These are phyloP conservation scores for Tephrocybe sp. DNA, from an alignment of 768 basidiomycete species.

Conservation along the genomic window DNA sequence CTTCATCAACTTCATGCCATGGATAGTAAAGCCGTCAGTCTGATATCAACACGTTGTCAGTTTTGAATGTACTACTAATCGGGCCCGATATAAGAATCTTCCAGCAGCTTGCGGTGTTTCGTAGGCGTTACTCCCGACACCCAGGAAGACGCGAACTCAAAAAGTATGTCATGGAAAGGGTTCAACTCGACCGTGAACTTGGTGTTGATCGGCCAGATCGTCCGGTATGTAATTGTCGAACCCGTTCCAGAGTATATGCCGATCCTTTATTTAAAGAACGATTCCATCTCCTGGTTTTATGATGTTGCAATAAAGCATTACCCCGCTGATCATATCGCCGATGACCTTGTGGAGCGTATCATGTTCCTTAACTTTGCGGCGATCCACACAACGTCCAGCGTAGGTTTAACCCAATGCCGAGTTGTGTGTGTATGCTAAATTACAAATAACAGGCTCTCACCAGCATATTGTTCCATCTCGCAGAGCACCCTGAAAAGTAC, in stretches of 20 bases:
- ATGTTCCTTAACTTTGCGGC: neutral
- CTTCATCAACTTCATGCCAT: slow-evolving; percentile 1
- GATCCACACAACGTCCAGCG: neutral
- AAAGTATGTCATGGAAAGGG: neutral
- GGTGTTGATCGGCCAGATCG: neutral
- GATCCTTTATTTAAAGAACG: too few species aligned
- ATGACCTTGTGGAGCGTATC: neutral
- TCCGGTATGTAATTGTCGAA: neutral
- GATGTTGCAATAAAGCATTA: too few species aligned
- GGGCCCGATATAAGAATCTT: neutral
- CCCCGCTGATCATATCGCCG: neutral
- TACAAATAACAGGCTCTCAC: neutral
- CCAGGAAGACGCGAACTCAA: neutral
- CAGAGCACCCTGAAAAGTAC: neutral
- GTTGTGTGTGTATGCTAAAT: too few species aligned
- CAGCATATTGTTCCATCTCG: neutral
- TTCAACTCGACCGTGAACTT: neutral
- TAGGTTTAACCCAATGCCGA: too few species aligned
- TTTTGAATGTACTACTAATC: neutral
- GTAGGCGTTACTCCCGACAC: neutral
- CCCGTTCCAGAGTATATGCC: neutral
- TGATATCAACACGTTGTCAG: too few species aligned
- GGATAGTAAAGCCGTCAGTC: neutral
- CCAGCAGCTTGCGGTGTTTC: neutral
- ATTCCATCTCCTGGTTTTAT: too few species aligned